Percentiles rank a stretch among this genome's conserved stretches.
These are phyloP conservation scores for Diaporthe sp. DNA, from an alignment of 2,329 filamentous ascomycete species.

Conservation along the genomic window DNA sequence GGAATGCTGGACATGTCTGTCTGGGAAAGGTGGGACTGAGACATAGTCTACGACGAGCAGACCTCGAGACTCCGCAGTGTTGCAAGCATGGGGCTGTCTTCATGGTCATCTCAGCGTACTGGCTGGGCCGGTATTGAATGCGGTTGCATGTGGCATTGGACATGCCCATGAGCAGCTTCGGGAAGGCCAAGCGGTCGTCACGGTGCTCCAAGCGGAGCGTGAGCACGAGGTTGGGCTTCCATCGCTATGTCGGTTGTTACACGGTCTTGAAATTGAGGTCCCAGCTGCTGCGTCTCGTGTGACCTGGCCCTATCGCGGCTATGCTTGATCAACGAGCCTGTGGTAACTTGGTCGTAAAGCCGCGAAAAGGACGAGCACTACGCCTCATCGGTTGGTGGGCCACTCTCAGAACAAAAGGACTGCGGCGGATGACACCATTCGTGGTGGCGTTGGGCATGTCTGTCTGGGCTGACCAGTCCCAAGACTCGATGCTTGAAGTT, in stretches of 20 bases:
- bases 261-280: neutral
- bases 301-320: neutral
- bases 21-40: neutral
- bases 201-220: neutral
- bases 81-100: neutral
- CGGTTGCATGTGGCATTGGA: neutral
- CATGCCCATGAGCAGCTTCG: neutral
- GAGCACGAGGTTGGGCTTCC: neutral
- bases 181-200: neutral
- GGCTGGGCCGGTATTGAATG: no score
- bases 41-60: no score
- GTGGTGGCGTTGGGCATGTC: no score
- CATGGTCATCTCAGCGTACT: neutral
- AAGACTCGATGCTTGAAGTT: neutral
- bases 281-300: neutral
- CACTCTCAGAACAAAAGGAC: no score
- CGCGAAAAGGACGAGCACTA: no score
- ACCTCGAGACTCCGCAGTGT: neutral
- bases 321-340: neutral
- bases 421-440: neutral
- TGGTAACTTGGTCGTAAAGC: no score
- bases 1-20: neutral
- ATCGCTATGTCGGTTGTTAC: no score
- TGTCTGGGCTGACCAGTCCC: neutral
- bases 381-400: no score